Evolutionary conservation across 495 filamentous ascomycete species (phyloP).

Genomic region (Xylaria palmicola): DNA sequence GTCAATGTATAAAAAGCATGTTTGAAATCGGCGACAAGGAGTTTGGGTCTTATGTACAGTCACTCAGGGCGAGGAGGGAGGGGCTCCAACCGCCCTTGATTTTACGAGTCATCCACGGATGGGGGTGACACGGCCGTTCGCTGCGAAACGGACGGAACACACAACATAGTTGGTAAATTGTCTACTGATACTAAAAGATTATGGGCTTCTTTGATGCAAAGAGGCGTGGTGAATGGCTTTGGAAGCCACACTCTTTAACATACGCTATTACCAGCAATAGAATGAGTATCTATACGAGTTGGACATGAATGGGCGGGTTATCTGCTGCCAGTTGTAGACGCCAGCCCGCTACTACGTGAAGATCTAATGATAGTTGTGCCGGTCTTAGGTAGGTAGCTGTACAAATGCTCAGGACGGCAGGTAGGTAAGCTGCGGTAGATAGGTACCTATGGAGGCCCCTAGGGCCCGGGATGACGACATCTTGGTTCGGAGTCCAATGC

Average conservation of each 20-base stretch:
- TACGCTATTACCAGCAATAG: not conserved
- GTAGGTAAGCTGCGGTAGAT: too few relatives aligned
- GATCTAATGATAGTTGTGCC: too few relatives aligned
- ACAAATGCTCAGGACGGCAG: too few relatives aligned
- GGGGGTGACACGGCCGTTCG: not conserved
- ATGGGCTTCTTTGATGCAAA: not conserved
- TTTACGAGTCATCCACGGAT: not conserved
- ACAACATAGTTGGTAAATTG: not conserved
- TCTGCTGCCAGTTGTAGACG: too few relatives aligned
- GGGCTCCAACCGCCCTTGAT: not conserved
- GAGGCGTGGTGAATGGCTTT: not conserved
- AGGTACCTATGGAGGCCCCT: too few relatives aligned
- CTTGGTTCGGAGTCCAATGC: not conserved
- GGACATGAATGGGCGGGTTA: too few relatives aligned
- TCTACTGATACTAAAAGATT: not conserved
- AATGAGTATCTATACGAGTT: not conserved
- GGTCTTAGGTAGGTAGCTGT: too few relatives aligned
- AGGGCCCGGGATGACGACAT: not conserved
- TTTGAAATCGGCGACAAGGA: slow-evolving; percentile 2
- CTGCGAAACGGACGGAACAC: not conserved
- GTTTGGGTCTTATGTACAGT: slow-evolving; percentile 7
- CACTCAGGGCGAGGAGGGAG: not conserved
- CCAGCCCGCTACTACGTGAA: too few relatives aligned
- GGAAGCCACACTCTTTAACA: not conserved
- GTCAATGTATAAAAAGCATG: slow-evolving; percentile 4